Percentiles rank a stretch among this genome's conserved stretches.
These are phyloP conservation scores for Ophiostoma tasmaniense DNA, from an alignment of 2,329 filamentous ascomycete species.

Conservation along the genomic window DNA sequence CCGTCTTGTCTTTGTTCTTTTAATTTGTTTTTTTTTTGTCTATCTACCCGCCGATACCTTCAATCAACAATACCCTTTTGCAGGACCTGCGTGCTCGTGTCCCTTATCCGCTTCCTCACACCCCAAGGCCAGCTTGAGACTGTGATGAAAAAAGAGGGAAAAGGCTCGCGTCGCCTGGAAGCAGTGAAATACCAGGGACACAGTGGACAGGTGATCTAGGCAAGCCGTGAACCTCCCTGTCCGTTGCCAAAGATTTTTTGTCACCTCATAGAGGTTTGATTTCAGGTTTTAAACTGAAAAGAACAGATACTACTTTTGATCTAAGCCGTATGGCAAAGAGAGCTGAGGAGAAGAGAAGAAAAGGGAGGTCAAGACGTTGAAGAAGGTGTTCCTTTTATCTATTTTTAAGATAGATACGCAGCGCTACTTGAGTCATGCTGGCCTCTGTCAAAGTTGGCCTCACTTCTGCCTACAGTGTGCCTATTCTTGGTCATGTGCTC, in stretches of 20 bases:
- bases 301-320: slow-evolving; percentile 96
- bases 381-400: background rate
- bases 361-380: background rate
- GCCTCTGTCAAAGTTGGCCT: no score
- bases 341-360: slow-evolving; percentile 26
- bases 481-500: background rate
- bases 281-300: slow-evolving; percentile 74
- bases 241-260: background rate
- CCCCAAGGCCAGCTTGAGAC: background rate
- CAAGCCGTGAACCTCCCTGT: slow-evolving; percentile 31
- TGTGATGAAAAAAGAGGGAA: background rate
- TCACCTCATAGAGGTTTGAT: background rate
- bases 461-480: background rate
- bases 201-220: slow-evolving; percentile 48
- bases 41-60: background rate
- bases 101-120: background rate
- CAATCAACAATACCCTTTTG: slow-evolving; percentile 15
- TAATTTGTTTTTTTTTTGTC: background rate
- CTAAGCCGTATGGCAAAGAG: slow-evolving; percentile 61
- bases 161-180: slow-evolving; percentile 58
- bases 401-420: no score
- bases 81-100: background rate
- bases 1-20: background rate
- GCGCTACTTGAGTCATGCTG: no score
- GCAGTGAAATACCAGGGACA: slow-evolving; percentile 70